These are phyloP conservation scores for Inonotus obliquus DNA, from an alignment of 1,284 basidiomycete genomes.

Conservation along the genomic window DNA sequence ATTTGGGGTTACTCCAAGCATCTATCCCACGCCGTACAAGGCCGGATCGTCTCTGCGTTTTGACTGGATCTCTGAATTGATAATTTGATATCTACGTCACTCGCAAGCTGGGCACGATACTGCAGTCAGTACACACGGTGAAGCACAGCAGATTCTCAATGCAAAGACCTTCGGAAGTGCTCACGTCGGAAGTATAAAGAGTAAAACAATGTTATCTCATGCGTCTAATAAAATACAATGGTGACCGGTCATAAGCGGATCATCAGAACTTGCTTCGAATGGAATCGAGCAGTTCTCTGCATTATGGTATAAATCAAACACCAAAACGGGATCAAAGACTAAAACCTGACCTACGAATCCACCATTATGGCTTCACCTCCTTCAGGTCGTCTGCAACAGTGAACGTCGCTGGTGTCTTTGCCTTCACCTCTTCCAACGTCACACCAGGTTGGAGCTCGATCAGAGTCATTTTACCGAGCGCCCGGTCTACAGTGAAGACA, in stretches of 20 bases:
- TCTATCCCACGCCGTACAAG: too few species aligned
- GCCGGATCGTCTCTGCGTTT: too few species aligned
- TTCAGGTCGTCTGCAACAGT: slow-evolving; percentile 45
- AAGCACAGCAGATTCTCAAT: too few species aligned
- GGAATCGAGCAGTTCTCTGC: not conserved
- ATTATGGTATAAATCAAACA: not conserved
- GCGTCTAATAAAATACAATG: not conserved
- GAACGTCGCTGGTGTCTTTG: slow-evolving; percentile 84
- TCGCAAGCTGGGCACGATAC: too few species aligned
- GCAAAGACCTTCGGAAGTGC: too few species aligned
- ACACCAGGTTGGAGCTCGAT: slow-evolving; percentile 83
- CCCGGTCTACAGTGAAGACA: slow-evolving; percentile 85
- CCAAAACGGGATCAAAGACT: not conserved
- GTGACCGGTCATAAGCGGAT: not conserved
- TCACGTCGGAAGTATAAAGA: too few species aligned
- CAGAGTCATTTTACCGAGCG: slow-evolving; percentile 67
- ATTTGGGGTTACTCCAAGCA: too few species aligned
- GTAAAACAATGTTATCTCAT: not conserved
- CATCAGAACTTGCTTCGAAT: not conserved
- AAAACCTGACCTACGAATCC: not conserved
- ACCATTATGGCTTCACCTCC: slow-evolving; percentile 21
- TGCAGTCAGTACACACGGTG: too few species aligned
- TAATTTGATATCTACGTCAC: not conserved
- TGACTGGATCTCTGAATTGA: not conserved
- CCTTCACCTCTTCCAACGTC: slow-evolving; percentile 77